These are phyloP conservation scores for Rhodamnia rubescens DNA, from an alignment of 345 rosid species.

Conservation along the genomic window DNA sequence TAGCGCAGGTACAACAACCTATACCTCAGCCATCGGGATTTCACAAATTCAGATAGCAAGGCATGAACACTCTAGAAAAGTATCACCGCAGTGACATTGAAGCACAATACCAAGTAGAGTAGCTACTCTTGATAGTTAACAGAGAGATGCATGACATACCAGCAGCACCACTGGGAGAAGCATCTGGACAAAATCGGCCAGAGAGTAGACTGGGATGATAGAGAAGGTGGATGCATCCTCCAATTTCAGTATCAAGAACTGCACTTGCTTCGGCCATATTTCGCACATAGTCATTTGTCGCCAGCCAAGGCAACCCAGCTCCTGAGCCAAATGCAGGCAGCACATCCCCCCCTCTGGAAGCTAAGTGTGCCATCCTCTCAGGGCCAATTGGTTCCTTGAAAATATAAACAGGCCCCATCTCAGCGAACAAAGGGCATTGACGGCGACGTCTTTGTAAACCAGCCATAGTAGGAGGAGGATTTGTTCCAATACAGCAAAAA, in stretches of 20 bases:
- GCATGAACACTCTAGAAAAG: not conserved
- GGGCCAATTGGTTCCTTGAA: conserved; percentile 96
- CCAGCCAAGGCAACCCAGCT: conserved; percentile 96
- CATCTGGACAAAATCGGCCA: conserved; percentile 98
- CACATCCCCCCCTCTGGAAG: conserved; percentile 91
- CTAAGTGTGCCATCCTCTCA: conserved; percentile 84
- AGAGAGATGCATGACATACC: conserved; percentile 33
- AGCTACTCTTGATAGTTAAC: not conserved
- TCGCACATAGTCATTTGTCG: conserved; percentile 54
- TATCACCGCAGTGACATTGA: not conserved
- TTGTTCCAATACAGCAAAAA: conserved; percentile 97
- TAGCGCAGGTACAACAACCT: not conserved
- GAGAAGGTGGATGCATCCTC: conserved; percentile 73
- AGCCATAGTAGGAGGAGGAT: conserved; percentile 98
- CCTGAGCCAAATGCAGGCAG: conserved; percentile 87
- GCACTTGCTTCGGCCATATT: conserved; percentile 66
- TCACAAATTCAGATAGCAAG: not conserved
- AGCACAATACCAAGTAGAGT: not conserved
- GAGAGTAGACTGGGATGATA: conserved; percentile 81
- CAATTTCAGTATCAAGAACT: conserved; percentile 84
- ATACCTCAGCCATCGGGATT: not conserved
- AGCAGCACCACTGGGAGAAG: conserved; percentile 87
- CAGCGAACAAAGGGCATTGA: conserved; percentile 97
- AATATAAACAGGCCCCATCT: conserved; percentile 95
- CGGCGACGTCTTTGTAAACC: conserved; percentile 99